These are phyloP conservation scores for Syzygium malaccense DNA, from an alignment of 441 rosid genomes.

Conservation along the genomic window DNA sequence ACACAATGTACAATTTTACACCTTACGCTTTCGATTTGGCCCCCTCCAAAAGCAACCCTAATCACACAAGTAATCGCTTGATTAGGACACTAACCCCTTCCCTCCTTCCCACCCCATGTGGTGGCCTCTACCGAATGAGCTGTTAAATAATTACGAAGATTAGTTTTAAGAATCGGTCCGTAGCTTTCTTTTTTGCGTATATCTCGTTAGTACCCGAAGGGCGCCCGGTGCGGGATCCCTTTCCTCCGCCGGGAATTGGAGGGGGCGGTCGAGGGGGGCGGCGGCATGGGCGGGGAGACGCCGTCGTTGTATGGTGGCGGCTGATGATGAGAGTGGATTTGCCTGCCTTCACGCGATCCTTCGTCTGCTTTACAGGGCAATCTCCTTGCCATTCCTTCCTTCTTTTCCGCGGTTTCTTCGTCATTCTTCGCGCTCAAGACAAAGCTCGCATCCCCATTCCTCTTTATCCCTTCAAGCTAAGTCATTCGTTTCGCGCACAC, in stretches of 20 bases:
- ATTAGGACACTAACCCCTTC: not conserved
- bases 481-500: not conserved
- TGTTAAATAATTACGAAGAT: not conserved
- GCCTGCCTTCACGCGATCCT: slow-evolving; percentile 54
- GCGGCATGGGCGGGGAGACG: slow-evolving; percentile 31
- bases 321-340: not conserved
- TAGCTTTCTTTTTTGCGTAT: not conserved
- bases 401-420: slow-evolving; percentile 21
- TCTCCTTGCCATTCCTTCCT: slow-evolving; percentile 26
- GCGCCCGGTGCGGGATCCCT: slow-evolving; percentile 84
- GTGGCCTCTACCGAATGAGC: slow-evolving; percentile 30
- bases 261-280: slow-evolving; percentile 17
- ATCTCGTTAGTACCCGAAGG: slow-evolving; percentile 35
- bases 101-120: slow-evolving; percentile 20
- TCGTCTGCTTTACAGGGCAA: slow-evolving; percentile 27
- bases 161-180: not conserved
- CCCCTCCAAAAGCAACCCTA: not conserved
- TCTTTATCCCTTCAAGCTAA: slow-evolving; percentile 59
- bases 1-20: not conserved
- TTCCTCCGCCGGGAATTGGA: slow-evolving; percentile 69
- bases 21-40: not conserved
- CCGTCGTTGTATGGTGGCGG: not conserved
- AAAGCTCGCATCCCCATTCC: slow-evolving; percentile 37
- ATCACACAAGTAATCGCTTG: not conserved
- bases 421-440: slow-evolving; percentile 23